These are phyloP conservation scores for Aureobasidium sp. DNA, from an alignment of 2,329 filamentous ascomycete species.

Conservation along the genomic window DNA sequence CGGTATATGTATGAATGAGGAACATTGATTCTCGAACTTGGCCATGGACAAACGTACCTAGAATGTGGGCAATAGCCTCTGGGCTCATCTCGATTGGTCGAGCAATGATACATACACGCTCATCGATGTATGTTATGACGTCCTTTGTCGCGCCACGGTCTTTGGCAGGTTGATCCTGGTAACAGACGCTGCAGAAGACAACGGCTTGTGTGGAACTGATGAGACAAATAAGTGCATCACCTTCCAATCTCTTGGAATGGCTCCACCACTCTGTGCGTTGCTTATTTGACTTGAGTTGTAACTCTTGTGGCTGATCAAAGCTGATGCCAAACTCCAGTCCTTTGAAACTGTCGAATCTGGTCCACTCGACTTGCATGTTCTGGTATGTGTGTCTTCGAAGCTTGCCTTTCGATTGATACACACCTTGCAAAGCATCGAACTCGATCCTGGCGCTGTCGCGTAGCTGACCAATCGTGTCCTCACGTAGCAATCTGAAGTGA, in stretches of 20 bases:
- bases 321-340: slow-evolving; percentile 40
- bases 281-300: slow-evolving; percentile 18
- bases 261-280: slow-evolving; percentile 45
- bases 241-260: slow-evolving; percentile 40
- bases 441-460: slow-evolving; percentile 40
- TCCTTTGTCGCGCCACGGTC: not conserved
- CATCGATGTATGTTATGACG: not conserved
- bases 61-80: not conserved
- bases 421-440: slow-evolving; percentile 28
- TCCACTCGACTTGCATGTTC: slow-evolving; percentile 24
- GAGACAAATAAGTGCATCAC: slow-evolving; percentile 45
- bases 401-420: not conserved
- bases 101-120: slow-evolving; percentile 19
- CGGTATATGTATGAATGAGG: too few relatives aligned
- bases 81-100: not conserved
- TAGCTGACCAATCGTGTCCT: slow-evolving; percentile 48
- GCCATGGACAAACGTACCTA: not conserved
- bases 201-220: slow-evolving; percentile 29
- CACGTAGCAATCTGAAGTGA: slow-evolving; percentile 48
- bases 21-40: not conserved
- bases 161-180: not conserved
- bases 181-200: slow-evolving; percentile 24
- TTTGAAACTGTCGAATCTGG: slow-evolving; percentile 30
- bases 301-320: slow-evolving; percentile 38
- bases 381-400: slow-evolving; percentile 28